phyloP scores from a whole-genome alignment of 164 flowering plant genomes.

The Protea cynaroides region DNA sequence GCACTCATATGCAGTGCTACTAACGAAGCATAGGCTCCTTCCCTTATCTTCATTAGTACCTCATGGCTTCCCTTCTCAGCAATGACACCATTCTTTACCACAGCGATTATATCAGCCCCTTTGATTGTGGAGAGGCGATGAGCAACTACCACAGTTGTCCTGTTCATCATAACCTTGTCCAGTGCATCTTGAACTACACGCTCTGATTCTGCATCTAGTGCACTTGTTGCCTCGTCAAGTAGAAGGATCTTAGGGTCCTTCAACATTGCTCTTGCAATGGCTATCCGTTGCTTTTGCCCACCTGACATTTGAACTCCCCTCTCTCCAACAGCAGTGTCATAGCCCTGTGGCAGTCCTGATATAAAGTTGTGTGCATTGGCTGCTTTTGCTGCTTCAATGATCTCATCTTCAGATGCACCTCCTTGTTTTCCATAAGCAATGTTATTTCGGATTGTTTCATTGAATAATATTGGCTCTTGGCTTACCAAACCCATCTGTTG shows the following conservation, averaged over 20 bases:
- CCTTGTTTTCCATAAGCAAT: constrained; percentile 65
- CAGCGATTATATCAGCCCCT: constrained; percentile 56
- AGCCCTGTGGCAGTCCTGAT: constrained; percentile 56
- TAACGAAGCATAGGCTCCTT: constrained; percentile 62
- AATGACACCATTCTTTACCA: constrained; percentile 60
- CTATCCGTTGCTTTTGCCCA: constrained; percentile 56
- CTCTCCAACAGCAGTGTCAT: constrained; percentile 62
- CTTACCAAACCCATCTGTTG: constrained; percentile 28
- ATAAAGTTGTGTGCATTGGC: constrained; percentile 77
- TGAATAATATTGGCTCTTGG: constrained; percentile 4
- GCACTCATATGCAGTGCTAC: constrained; percentile 53
- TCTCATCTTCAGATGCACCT: constrained; percentile 46
- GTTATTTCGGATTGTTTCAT: constrained; percentile 59
- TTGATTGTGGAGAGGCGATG: constrained; percentile 60
- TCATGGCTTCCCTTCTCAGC: constrained; percentile 75
- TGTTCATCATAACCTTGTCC: constrained; percentile 53
- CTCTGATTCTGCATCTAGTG: constrained; percentile 72
- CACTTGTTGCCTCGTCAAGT: constrained; percentile 73
- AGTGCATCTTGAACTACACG: constrained; percentile 60
- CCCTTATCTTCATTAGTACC: constrained; percentile 39
- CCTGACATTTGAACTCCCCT: constrained; percentile 71
- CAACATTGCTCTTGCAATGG: no score
- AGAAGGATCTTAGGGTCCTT: no score
- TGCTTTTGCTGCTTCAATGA: constrained; percentile 48
- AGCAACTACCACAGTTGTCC: constrained; percentile 65